These are phyloP conservation scores for Mrakia frigida DNA, from an alignment of 768 basidiomycete species.

Conservation along the genomic window DNA sequence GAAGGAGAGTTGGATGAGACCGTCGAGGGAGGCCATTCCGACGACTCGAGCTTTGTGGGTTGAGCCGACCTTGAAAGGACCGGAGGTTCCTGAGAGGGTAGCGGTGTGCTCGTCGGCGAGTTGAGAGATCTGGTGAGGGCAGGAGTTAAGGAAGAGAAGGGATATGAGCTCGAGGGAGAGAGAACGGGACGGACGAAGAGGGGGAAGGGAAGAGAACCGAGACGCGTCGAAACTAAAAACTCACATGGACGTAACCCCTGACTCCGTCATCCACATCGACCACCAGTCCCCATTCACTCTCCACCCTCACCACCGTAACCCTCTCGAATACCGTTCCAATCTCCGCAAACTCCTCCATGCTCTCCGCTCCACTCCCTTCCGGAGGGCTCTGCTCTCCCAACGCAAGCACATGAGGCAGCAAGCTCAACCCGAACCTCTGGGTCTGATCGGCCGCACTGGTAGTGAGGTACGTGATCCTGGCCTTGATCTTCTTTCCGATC, in stretches of 20 bases:
- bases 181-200: neutral
- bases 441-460: conserved; percentile 44
- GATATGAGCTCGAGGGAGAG: neutral
- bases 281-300: conserved; percentile 74
- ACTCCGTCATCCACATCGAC: conserved; percentile 60
- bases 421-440: conserved; percentile 75
- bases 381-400: conserved; percentile 45
- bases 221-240: no score
- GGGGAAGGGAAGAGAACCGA: neutral
- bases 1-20: conserved; percentile 78
- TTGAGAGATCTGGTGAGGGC: conserved; percentile 71
- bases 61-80: conserved; percentile 73
- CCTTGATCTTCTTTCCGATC: conserved; percentile 58
- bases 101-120: conserved; percentile 85
- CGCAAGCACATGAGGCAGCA: conserved; percentile 64
- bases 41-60: conserved; percentile 79
- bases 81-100: conserved; percentile 62
- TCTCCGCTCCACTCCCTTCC: conserved; percentile 36
- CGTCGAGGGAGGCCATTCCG: conserved; percentile 78
- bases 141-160: neutral
- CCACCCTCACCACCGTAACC: conserved; percentile 67
- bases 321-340: conserved; percentile 66
- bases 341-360: conserved; percentile 59
- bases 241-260: conserved; percentile 81
- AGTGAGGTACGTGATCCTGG: conserved; percentile 68